Conservation (phyloP, 2,329 filamentous ascomycete genomes). For the Diaporthe sp. region DNA sequence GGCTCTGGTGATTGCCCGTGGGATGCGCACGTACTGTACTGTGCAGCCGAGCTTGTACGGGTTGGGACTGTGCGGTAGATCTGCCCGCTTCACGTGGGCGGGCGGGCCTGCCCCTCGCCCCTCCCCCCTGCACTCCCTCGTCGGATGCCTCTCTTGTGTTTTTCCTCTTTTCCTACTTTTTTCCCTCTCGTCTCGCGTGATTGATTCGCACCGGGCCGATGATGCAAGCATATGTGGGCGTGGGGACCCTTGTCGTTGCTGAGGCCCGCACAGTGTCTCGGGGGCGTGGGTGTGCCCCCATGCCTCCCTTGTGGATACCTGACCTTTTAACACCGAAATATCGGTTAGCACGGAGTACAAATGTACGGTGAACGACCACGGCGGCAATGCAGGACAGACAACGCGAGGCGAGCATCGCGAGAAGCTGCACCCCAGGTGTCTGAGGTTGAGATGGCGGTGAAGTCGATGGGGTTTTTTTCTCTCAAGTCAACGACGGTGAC, state of each 20-base stretch:
- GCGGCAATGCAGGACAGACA: no score
- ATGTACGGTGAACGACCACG: not conserved
- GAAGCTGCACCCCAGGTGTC: not conserved
- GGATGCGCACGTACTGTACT: conserved; percentile 19
- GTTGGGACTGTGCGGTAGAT: conserved; percentile 27
- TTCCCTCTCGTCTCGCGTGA: conserved; percentile 5
- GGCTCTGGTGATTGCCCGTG: not conserved
- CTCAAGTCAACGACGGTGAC: not conserved
- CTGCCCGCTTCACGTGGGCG: conserved; percentile 31
- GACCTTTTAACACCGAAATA: conserved; percentile 28
- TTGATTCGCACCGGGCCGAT: conserved; percentile 32
- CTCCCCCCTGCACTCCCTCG: not conserved
- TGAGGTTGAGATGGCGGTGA: conserved; percentile 6
- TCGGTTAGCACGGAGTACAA: conserved; percentile 32
- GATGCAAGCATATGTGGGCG: conserved; percentile 10
- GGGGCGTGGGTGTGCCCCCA: not conserved
- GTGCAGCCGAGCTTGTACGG: conserved; percentile 6
- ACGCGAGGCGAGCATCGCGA: not conserved
- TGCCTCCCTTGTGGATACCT: conserved; percentile 39
- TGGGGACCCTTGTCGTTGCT: conserved; percentile 10
- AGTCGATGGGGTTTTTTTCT: not conserved
- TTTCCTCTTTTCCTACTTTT: not conserved
- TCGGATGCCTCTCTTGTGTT: not conserved
- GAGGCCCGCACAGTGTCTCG: conserved; percentile 28
- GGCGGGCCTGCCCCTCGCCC: conserved; percentile 21